A percentile compares a stretch with the other conserved stretches of the same genome.
These are phyloP conservation scores for Candida sojae DNA, from an alignment of 1,139 yeast genomes.

Conservation along the genomic window DNA sequence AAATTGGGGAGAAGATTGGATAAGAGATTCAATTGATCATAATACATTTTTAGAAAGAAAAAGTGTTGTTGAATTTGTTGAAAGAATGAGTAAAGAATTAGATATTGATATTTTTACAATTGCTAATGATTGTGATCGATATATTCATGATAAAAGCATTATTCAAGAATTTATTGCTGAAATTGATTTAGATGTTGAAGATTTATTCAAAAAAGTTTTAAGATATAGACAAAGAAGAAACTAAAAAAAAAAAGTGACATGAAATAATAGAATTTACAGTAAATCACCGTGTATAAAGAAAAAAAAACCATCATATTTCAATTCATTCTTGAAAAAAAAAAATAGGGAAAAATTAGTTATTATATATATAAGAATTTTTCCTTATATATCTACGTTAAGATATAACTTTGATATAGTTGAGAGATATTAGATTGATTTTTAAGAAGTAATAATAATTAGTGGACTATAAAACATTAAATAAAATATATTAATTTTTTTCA, in stretches of 20 bases:
- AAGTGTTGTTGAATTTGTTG: constrained; percentile 16
- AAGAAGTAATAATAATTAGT: no score
- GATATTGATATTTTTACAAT: constrained; percentile 14
- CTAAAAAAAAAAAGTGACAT: not conserved
- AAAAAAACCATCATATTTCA: no score
- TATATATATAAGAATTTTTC: no score
- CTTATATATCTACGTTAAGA: no score
- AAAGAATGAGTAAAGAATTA: constrained; percentile 14
- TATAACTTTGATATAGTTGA: no score
- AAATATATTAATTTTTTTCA: no score
- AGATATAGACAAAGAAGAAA: constrained; percentile 14
- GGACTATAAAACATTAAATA: no score
- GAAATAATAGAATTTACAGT: not conserved
- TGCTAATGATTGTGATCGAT: constrained; percentile 18
- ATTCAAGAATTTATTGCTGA: constrained; percentile 19
- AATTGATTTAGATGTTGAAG: constrained; percentile 17
- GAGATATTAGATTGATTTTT: no score
- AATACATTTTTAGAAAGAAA: constrained; percentile 16
- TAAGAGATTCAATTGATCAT: constrained; percentile 18
- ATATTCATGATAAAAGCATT: constrained; percentile 17
- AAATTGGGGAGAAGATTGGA: constrained; percentile 17
- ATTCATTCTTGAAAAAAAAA: no score
- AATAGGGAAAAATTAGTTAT: no score
- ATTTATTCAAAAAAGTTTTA: constrained; percentile 15
- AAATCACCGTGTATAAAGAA: no score